Evolutionary conservation across 1,284 basidiomycete species (phyloP).

Genomic region (Puccinia brachypodii): DNA sequence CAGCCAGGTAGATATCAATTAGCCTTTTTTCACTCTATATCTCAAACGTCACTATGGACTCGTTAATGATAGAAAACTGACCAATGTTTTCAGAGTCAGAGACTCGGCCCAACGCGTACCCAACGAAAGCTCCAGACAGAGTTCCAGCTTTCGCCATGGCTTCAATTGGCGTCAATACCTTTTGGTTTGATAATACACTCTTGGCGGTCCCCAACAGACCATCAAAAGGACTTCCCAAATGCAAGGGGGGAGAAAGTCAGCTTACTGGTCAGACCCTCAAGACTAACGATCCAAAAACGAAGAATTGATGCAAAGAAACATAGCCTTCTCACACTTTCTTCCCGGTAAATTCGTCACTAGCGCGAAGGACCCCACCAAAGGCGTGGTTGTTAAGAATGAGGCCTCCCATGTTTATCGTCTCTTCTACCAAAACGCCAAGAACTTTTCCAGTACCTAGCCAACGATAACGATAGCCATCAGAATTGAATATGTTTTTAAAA

Average conservation of each 20-base stretch:
- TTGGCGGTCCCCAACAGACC: conserved; percentile 80
- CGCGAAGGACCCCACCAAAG: conserved; percentile 70
- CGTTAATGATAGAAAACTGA: background rate
- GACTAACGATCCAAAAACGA: background rate
- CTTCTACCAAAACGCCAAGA: conserved; percentile 67
- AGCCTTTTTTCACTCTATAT: background rate
- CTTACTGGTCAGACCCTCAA: background rate
- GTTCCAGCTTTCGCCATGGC: conserved; percentile 66
- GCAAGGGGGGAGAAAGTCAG: conserved; percentile 52
- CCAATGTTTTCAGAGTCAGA: conserved; percentile 55
- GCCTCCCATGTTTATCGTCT: conserved; percentile 70
- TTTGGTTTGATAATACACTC: conserved; percentile 69
- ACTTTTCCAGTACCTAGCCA: conserved; percentile 64
- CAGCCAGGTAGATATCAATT: background rate
- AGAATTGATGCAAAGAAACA: conserved; percentile 1
- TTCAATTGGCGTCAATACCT: conserved; percentile 71
- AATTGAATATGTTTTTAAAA: background rate
- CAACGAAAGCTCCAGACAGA: conserved; percentile 70
- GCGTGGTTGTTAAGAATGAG: conserved; percentile 66
- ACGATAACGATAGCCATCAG: background rate
- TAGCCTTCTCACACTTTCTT: conserved; percentile 15
- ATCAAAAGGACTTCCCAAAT: conserved; percentile 65
- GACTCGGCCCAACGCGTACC: conserved; percentile 75
- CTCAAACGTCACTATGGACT: too few species aligned
- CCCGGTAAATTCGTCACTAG: conserved; percentile 67